Conservation (phyloP, 495 filamentous ascomycete species). For the Neurospora sp. region DNA sequence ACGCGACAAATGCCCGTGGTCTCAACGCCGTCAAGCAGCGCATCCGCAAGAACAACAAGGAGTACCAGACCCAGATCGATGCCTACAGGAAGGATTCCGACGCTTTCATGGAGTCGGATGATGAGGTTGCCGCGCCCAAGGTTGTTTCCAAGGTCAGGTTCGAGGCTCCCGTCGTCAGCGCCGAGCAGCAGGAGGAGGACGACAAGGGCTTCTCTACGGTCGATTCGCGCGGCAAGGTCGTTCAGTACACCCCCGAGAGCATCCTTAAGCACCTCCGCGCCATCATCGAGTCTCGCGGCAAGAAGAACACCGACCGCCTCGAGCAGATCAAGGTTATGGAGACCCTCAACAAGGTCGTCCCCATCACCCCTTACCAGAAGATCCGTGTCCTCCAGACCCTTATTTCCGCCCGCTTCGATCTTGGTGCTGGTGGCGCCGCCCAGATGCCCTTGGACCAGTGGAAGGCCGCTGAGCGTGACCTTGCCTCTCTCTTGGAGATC, state of each 20-base stretch:
- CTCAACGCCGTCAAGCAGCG: slow-evolving; percentile 94
- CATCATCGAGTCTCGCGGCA: slow-evolving; percentile 90
- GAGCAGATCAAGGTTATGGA: slow-evolving; percentile 98
- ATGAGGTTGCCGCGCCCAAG: slow-evolving; percentile 52
- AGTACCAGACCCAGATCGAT: slow-evolving; percentile 78
- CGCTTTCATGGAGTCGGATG: slow-evolving; percentile 76
- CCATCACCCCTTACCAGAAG: slow-evolving; percentile 74
- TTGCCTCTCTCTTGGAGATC: slow-evolving; percentile 61
- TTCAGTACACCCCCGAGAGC: slow-evolving; percentile 90
- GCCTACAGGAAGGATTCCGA: slow-evolving; percentile 76
- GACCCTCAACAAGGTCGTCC: slow-evolving; percentile 80
- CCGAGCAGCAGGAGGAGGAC: slow-evolving; percentile 44
- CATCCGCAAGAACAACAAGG: slow-evolving; percentile 97
- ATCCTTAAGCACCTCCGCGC: slow-evolving; percentile 92
- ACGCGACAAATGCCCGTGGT: slow-evolving; percentile 84
- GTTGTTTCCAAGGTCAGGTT: slow-evolving; percentile 34
- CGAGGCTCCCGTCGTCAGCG: slow-evolving; percentile 11
- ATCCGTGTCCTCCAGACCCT: slow-evolving; percentile 88
- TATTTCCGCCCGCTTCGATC: slow-evolving; percentile 89
- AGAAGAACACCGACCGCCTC: slow-evolving; percentile 93
- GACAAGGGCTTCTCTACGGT: slow-evolving; percentile 84
- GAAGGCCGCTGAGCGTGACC: slow-evolving; percentile 86
- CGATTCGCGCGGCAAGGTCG: slow-evolving; percentile 71
- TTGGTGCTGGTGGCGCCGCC: slow-evolving; percentile 67
- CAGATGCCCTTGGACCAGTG: slow-evolving; percentile 96